These are phyloP conservation scores for Pichiaceae sp. DNA, from an alignment of 1,139 yeast genomes.

Conservation along the genomic window DNA sequence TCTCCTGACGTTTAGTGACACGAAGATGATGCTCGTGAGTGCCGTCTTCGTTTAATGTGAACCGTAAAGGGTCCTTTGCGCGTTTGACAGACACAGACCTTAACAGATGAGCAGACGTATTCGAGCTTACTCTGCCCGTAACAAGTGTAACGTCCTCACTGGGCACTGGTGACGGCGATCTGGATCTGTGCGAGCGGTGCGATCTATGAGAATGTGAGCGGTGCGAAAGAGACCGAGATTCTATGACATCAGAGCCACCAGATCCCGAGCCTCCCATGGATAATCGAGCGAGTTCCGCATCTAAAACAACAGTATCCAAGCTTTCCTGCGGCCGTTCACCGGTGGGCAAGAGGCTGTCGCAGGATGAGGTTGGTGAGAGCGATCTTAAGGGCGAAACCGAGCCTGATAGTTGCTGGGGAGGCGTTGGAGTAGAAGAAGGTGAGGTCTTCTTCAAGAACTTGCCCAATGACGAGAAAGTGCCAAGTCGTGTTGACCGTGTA, in stretches of 20 bases:
- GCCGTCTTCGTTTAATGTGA: constrained; percentile 54
- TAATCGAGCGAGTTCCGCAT: not conserved
- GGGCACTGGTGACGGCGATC: not conserved
- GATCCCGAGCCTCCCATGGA: too few relatives aligned
- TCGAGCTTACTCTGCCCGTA: not conserved
- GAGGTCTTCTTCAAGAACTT: not conserved
- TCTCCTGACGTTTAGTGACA: constrained; percentile 80
- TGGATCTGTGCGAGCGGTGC: not conserved
- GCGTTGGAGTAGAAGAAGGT: not conserved
- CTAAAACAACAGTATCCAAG: not conserved
- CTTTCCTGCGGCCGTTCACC: not conserved
- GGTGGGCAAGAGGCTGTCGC: too few relatives aligned
- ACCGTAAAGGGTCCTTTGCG: constrained; percentile 28
- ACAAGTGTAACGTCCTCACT: not conserved
- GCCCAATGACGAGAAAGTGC: not conserved
- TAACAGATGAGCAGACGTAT: not conserved
- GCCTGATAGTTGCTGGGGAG: too few relatives aligned
- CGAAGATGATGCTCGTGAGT: constrained; percentile 71
- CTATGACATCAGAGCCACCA: not conserved
- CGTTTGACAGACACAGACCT: not conserved
- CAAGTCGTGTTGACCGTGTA: not conserved
- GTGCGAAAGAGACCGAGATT: not conserved
- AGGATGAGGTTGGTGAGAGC: too few relatives aligned
- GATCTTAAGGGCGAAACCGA: too few relatives aligned
- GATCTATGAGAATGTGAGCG: not conserved